Evolutionary conservation across 169 alveolate species (phyloP), one percentile per base, ranked within the genome.

Genomic region (Plasmodium cynomolgi): DNA sequence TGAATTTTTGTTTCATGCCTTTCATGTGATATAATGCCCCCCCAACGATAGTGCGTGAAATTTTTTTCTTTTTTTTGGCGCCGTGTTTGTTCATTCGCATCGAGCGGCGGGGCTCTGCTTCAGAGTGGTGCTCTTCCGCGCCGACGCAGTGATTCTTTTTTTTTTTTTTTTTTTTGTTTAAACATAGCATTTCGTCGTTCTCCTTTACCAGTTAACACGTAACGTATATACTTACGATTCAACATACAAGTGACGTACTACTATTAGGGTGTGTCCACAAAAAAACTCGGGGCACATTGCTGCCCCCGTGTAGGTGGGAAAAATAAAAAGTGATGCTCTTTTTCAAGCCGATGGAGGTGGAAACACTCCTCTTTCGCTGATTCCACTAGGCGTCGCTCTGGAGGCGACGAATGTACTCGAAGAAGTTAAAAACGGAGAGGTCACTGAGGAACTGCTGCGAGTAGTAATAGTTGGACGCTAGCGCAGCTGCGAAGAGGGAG

Each of bases 381-480:
- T 41, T 4, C 2, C 5, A 50, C 23, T 15, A 47, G 31, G 31
- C 94, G 44, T 15, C 29, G 2, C 90, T 74, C 84, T 94, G 96
- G 56, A 96, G 80, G 54, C 77, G 71, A 3, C 85, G 80, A 34
- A 97, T 84, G 93, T 97, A 97, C 71, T 96, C 98, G 91, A 96
- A 94, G 92, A 97, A 97, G 71, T 97, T 97, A 75, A 97, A 97
- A 15, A 94, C 97, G 13, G 98, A 96, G 9, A 96, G 91, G 85
- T 97, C 97, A 20, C 95, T 97, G 7, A 97, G 77, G 92, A 97
- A 96, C 58, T 93, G 88, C 50, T 97, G 96, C 17, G 86, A 58
- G 86, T 97, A 97, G 92, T 96, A 96, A 90, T 96, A 97, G 41
- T 93, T 97, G 8, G 98, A 96, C 3, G 98, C 97, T 17, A 97